Percentiles rank a stretch among this genome's conserved stretches.
phyloP scores from a whole-genome alignment of 371 early-diverging fungal genomes.

The Actinomucor elegans region DNA sequence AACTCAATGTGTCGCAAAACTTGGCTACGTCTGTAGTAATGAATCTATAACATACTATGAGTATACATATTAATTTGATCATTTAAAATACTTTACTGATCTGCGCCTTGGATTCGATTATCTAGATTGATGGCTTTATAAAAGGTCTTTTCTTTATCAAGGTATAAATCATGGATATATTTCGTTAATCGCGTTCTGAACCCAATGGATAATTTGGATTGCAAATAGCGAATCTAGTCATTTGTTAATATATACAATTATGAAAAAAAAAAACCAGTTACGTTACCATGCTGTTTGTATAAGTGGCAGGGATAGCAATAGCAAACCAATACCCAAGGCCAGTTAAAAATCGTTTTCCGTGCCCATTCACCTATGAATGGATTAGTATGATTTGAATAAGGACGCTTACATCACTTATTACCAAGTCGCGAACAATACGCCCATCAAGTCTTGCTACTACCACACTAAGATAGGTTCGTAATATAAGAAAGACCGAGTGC shows the following conservation, averaged over 20 bases:
- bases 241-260: too few relatives aligned
- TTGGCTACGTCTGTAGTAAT: constrained; percentile 85
- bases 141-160: constrained; percentile 73
- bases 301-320: constrained; percentile 95
- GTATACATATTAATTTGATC: too few relatives aligned
- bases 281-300: constrained; percentile 93
- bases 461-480: constrained; percentile 90
- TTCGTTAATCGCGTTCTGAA: constrained; percentile 83
- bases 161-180: constrained; percentile 79
- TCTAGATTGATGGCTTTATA: constrained; percentile 85
- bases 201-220: constrained; percentile 89
- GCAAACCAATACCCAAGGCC: constrained; percentile 91
- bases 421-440: constrained; percentile 89
- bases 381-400: too few relatives aligned
- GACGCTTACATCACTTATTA: too few relatives aligned
- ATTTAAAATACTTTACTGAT: constrained; percentile 57
- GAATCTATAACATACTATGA: constrained; percentile 34
- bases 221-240: constrained; percentile 86
- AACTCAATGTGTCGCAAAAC: constrained; percentile 76
- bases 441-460: constrained; percentile 94
- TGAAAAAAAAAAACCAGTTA: neutral
- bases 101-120: constrained; percentile 81
- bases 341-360: constrained; percentile 31
- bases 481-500: constrained; percentile 85
- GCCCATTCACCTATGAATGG: constrained; percentile 42